Percentiles rank a stretch among this genome's conserved stretches.
These are phyloP conservation scores for Coelastrella sp. DNA, from an alignment of 139 green algal species.

Conservation along the genomic window DNA sequence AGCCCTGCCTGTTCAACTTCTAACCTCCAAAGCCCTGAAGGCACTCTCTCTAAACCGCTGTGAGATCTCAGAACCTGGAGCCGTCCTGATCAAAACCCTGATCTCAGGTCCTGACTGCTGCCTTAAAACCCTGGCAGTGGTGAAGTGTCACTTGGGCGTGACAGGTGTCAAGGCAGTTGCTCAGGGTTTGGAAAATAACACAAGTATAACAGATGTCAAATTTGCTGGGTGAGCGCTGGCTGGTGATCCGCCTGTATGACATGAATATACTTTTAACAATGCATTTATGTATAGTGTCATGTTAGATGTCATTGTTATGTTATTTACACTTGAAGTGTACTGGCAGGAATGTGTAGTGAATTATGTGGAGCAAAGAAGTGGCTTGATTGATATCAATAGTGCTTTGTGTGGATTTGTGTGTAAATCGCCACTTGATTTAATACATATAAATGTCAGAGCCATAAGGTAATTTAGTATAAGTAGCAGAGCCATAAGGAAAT, in stretches of 20 bases:
- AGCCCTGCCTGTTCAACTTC: neutral
- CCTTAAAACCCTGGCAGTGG: neutral
- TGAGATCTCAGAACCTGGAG: constrained; percentile 1
- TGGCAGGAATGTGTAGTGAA: no score
- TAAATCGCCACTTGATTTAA: neutral
- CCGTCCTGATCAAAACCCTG: neutral
- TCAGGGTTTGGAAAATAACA: neutral
- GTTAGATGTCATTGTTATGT: no score
- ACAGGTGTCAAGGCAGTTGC: neutral
- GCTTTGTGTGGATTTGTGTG: neutral
- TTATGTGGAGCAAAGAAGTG: no score
- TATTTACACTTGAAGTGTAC: no score
- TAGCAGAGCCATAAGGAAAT: no score
- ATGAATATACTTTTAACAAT: no score
- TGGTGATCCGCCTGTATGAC: no score
- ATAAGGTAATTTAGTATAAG: no score
- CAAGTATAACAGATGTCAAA: neutral
- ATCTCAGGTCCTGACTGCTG: neutral
- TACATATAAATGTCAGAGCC: neutral
- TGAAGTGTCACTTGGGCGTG: constrained; percentile 22
- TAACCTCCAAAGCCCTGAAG: neutral
- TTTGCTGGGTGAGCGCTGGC: neutral
- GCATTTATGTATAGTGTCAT: no score
- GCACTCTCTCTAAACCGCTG: constrained; percentile 1
- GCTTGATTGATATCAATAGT: no score